Conservation (phyloP, 2,329 filamentous ascomycete species). For the Phialocephala sp. region DNA sequence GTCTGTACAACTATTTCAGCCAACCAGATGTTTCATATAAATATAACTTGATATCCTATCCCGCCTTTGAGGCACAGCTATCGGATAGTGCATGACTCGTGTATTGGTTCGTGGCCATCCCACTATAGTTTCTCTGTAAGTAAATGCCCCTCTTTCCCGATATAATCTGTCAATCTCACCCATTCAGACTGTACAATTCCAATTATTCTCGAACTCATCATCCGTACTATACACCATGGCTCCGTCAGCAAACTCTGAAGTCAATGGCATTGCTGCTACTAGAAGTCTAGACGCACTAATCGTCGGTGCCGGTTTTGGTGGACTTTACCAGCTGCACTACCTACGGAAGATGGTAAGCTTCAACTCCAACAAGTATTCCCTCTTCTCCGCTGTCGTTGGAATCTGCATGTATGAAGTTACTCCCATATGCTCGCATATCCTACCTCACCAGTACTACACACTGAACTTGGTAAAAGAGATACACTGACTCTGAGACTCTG, state of each 20-base stretch:
- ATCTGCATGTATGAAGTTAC: no score
- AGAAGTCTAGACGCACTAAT: background rate
- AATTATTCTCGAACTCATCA: background rate
- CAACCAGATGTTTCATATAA: background rate
- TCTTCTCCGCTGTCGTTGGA: no score
- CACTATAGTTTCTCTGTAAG: background rate
- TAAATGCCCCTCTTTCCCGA: background rate
- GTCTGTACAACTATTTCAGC: background rate
- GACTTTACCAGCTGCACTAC: slow-evolving; percentile 5
- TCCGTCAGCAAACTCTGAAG: slow-evolving; percentile 16
- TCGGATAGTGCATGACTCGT: background rate
- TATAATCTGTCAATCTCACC: background rate
- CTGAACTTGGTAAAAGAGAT: no score
- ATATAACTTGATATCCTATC: background rate
- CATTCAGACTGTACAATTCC: background rate
- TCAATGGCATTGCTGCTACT: slow-evolving; percentile 15
- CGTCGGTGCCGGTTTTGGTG: background rate
- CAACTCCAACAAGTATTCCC: no score
- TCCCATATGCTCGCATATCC: no score
- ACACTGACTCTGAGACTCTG: no score
- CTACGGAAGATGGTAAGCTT: background rate
- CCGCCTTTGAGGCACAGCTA: background rate
- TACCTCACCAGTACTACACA: no score
- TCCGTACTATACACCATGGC: slow-evolving; percentile 12
- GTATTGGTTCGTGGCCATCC: background rate